Percentiles rank a stretch among this genome's conserved stretches.
phyloP scores from a whole-genome alignment of 2,329 filamentous ascomycete species.

The Pochonia chlamydosporia region DNA sequence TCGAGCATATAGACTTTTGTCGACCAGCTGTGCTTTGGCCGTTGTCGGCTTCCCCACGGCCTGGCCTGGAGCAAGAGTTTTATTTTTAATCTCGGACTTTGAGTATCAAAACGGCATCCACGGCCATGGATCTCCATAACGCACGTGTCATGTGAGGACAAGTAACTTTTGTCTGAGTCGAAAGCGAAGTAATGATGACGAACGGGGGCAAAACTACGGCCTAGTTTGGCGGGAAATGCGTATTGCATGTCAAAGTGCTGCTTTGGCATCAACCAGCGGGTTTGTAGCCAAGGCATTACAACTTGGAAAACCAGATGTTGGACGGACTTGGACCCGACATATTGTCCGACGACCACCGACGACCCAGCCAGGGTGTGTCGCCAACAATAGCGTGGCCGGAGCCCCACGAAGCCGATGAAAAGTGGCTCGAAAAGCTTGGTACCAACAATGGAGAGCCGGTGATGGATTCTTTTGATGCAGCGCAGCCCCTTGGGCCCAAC shows the following conservation, averaged over 20 bases:
- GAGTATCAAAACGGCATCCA: not conserved
- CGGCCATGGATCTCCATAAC: not conserved
- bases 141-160: not conserved
- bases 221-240: not conserved
- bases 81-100: not conserved
- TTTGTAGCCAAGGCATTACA: too few species aligned
- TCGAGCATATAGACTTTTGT: not conserved
- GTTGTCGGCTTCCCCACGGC: not conserved
- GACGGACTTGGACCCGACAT: not conserved
- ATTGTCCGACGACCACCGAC: too few species aligned
- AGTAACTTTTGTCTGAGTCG: not conserved
- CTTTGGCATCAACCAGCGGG: too few species aligned
- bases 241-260: too few species aligned
- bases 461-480: constrained; percentile 1
- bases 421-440: not conserved
- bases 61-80: not conserved
- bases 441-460: constrained; percentile 2
- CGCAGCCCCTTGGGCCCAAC: constrained; percentile 4
- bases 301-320: too few species aligned
- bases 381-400: constrained; percentile 5
- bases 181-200: not conserved
- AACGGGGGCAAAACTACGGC: not conserved
- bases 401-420: not conserved
- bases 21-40: not conserved
- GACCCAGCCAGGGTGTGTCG: too few species aligned